phyloP scores from a whole-genome alignment of 768 basidiomycete species.

The Leccinum incarnatum region DNA sequence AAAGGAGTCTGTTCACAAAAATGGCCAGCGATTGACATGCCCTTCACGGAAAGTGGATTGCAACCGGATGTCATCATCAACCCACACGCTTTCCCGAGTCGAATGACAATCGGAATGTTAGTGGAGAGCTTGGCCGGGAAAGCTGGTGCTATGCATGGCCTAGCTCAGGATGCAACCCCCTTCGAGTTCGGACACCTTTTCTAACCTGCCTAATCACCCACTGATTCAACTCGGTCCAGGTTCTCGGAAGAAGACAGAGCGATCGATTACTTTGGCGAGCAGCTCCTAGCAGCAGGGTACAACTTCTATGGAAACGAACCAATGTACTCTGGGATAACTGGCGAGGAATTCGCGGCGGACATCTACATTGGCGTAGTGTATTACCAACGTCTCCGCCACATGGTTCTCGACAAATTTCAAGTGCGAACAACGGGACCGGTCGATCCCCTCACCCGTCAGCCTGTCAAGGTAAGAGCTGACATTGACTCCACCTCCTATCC shows the following conservation, averaged over 20 bases:
- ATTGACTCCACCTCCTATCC: neutral
- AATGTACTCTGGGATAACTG: slow-evolving; percentile 99
- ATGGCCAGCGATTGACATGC: slow-evolving; percentile 98
- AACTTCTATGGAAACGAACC: slow-evolving; percentile 99
- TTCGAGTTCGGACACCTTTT: slow-evolving; percentile 68
- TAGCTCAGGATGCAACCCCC: slow-evolving; percentile 97
- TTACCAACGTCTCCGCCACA: slow-evolving; percentile 97
- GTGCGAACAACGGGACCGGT: slow-evolving; percentile 98
- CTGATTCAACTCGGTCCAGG: slow-evolving; percentile 38
- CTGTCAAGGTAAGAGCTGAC: slow-evolving; percentile 73
- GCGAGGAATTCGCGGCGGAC: slow-evolving; percentile 97
- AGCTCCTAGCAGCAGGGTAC: slow-evolving; percentile 90
- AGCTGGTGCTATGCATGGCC: slow-evolving; percentile 95
- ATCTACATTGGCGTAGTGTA: slow-evolving; percentile 99
- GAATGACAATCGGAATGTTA: slow-evolving; percentile 99
- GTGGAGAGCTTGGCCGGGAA: slow-evolving; percentile 99
- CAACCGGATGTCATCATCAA: slow-evolving; percentile 99
- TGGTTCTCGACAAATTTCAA: slow-evolving; percentile 99
- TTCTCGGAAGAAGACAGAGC: slow-evolving; percentile 98
- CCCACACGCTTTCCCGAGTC: slow-evolving; percentile 97
- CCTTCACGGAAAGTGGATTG: slow-evolving; percentile 97
- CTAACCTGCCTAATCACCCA: neutral
- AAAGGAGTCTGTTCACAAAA: slow-evolving; percentile 99
- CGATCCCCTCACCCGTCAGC: slow-evolving; percentile 92
- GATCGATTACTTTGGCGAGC: slow-evolving; percentile 95